These are phyloP conservation scores for Dinochytrium kinnereticum DNA, from an alignment of 371 early-diverging fungal species.

Conservation along the genomic window DNA sequence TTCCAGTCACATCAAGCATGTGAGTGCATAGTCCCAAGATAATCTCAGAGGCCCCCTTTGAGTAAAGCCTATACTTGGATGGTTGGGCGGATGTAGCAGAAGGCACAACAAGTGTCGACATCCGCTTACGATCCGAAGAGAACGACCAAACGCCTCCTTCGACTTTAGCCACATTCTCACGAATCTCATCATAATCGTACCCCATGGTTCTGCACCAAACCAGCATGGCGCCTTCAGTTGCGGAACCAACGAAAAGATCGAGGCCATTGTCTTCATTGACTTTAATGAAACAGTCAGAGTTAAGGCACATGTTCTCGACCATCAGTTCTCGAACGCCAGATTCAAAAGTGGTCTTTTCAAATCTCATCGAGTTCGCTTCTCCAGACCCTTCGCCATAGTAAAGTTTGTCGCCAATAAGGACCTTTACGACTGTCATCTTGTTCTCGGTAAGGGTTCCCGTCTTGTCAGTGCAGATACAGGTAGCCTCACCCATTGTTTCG, in stretches of 20 bases:
- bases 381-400: slow-evolving; percentile 54
- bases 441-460: slow-evolving; percentile 98
- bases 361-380: slow-evolving; percentile 37
- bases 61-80: slow-evolving; percentile 38
- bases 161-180: slow-evolving; percentile 37
- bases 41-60: slow-evolving; percentile 57
- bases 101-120: slow-evolving; percentile 51
- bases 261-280: slow-evolving; percentile 38
- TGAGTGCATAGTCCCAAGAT: slow-evolving; percentile 48
- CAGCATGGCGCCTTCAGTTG: slow-evolving; percentile 58
- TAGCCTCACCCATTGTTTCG: slow-evolving; percentile 98
- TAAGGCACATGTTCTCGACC: slow-evolving; percentile 46
- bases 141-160: slow-evolving; percentile 55
- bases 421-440: slow-evolving; percentile 89
- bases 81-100: slow-evolving; percentile 8
- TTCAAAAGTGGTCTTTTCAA: slow-evolving; percentile 32
- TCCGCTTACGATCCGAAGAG: slow-evolving; percentile 53
- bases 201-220: slow-evolving; percentile 50
- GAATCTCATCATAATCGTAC: slow-evolving; percentile 43
- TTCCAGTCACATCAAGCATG: slow-evolving; percentile 36
- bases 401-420: slow-evolving; percentile 41
- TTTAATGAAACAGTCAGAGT: slow-evolving; percentile 57
- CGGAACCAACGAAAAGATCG: slow-evolving; percentile 54
- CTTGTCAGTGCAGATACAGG: slow-evolving; percentile 96
- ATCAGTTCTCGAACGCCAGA: slow-evolving; percentile 37